Base-by-base conservation (phyloP, 176 grass and related monocot species). In the Microstegium vimineum region DNA sequence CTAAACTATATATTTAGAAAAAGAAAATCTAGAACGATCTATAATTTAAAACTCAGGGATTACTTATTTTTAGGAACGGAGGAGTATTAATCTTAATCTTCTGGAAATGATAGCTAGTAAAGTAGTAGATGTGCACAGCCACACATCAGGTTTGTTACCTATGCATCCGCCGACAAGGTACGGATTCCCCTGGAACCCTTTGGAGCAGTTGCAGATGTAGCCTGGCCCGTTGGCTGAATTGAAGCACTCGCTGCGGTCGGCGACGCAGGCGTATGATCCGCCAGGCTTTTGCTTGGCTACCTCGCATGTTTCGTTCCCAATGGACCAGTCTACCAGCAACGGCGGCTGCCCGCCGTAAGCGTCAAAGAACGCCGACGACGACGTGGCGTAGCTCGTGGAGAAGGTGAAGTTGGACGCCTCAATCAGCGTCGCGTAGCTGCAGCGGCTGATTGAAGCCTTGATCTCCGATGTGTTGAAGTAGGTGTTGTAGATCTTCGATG, bases 381-480 rank as follows among this genome's bases (percentile, higher is more conserved):
- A 69, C 1, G 8, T 89, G 0, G 51, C 28, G 1, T 85, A 90
- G 16, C 14, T 46, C 0, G 14, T 3, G 0, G 10, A 26, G 30
- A 86, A 90, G 0, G 0, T 54, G 71, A 90, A 90, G 22, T 4
- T 14, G 3, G 52, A 47, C 1, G 36, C 5, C 8, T 90, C 79
- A 1, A 87, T 23, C 15, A 90, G 73, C 4, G 37, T 84, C 0
- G 88, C 84, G 2, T 79, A 90, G 57, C 73, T 79, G 34, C 88
- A 87, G 2, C 1, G 10, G 26, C 65, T n/a, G n/a, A n/a, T 86
- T 2, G 17, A 13, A 8, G 27, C 35, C 5, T 30, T 16, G 22
- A 57, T 76, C 1, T 0, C 0, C 0, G 12, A 18, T 1, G 31
- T 82, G 37, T 90, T n/a, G n/a, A n/a, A n/a, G n/a, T n/a, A n/a